These are phyloP conservation scores for Malus hybrid DNA, from an alignment of 331 rosid species.

Conservation along the genomic window DNA sequence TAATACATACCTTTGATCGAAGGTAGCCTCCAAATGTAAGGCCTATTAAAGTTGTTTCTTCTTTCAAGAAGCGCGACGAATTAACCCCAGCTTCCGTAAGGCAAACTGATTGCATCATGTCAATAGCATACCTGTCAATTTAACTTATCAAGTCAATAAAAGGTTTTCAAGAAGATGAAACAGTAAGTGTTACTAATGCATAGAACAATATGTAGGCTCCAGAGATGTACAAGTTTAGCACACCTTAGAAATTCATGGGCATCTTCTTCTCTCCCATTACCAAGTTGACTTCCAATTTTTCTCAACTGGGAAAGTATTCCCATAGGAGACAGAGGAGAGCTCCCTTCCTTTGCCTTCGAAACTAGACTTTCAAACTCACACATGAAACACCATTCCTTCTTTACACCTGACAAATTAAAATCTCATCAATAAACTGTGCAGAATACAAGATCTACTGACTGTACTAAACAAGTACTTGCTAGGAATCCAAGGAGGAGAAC, in stretches of 20 bases:
- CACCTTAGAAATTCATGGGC: conserved; percentile 96
- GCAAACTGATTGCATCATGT: conserved; percentile 82
- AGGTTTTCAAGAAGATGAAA: conserved; percentile 8
- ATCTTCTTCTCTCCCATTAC: conserved; percentile 92
- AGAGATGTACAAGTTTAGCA: conserved; percentile 1
- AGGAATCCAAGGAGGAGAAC: conserved; percentile 12
- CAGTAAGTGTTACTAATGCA: conserved; percentile 1
- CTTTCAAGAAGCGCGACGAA: conserved; percentile 47
- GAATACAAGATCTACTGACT: conserved; percentile 1
- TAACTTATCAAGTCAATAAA: background rate
- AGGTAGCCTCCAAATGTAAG: conserved; percentile 95
- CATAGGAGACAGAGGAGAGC: conserved; percentile 64
- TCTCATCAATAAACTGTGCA: conserved; percentile 10
- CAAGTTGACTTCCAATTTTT: conserved; percentile 75
- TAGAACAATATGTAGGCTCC: background rate
- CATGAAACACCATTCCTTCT: conserved; percentile 71
- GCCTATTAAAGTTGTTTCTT: conserved; percentile 76
- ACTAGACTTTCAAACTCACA: conserved; percentile 85
- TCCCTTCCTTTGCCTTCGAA: conserved; percentile 59
- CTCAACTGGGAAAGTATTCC: conserved; percentile 68
- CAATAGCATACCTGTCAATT: conserved; percentile 66
- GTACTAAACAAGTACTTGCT: background rate
- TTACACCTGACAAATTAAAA: conserved; percentile 46
- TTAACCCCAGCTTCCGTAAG: conserved; percentile 55
- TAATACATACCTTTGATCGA: conserved; percentile 58